Conservation (phyloP, 164 flowering plant genomes). For the Magnolia changhungtana region DNA sequence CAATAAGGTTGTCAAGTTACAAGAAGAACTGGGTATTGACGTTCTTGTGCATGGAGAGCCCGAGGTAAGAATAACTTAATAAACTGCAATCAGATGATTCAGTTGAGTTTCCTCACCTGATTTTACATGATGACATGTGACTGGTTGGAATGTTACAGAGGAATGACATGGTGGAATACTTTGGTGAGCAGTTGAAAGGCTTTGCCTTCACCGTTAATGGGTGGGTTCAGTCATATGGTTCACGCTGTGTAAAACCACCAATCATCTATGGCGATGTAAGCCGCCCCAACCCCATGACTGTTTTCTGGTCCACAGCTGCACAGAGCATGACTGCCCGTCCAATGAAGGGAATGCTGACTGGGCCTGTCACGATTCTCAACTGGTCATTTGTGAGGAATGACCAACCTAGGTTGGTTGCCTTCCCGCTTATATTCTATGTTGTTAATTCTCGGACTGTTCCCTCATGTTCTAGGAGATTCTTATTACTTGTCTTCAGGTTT, state of each 20-base stretch:
- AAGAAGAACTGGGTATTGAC: constrained; percentile 94
- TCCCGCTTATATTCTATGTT: neutral
- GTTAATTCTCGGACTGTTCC: neutral
- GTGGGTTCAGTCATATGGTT: constrained; percentile 28
- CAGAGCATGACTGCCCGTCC: constrained; percentile 34
- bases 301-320: constrained; percentile 28
- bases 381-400: constrained; percentile 76
- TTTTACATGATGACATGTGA: constrained; percentile 27
- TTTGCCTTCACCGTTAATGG: constrained; percentile 68
- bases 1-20: constrained; percentile 77
- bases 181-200: constrained; percentile 88
- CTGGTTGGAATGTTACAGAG: constrained; percentile 36
- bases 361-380: constrained; percentile 73
- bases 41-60: constrained; percentile 97
- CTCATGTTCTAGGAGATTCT: neutral
- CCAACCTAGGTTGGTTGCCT: constrained; percentile 45
- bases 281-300: constrained; percentile 29
- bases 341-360: constrained; percentile 71
- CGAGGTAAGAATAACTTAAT: constrained; percentile 42
- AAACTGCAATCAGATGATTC: too few relatives aligned
- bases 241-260: constrained; percentile 29
- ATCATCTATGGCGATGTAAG: constrained; percentile 30
- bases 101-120: too few relatives aligned
- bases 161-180: constrained; percentile 95
- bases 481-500: neutral